Conservation (phyloP, 768 basidiomycete species). For the Termitomyces heimii region DNA sequence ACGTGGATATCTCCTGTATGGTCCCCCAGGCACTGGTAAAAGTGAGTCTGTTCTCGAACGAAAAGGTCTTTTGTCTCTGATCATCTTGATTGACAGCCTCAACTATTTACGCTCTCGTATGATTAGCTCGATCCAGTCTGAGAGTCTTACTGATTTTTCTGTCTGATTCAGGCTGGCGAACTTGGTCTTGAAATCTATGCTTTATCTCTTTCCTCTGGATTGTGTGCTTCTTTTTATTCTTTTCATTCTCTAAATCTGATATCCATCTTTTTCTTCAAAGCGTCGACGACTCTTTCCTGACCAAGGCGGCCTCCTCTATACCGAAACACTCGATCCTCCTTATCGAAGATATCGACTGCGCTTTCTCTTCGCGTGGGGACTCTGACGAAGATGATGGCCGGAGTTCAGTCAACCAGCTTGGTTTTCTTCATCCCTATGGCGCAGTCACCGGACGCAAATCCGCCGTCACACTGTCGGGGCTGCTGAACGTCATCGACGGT, state of each 20-base stretch:
- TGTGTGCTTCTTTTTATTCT: constrained; percentile 24
- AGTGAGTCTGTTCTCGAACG: constrained; percentile 26
- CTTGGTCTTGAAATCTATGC: constrained; percentile 82
- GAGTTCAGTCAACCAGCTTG: neutral
- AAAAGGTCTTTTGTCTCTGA: constrained; percentile 13
- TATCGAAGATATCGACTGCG: constrained; percentile 59
- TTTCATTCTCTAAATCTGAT: neutral
- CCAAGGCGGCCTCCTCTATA: constrained; percentile 36
- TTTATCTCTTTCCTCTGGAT: constrained; percentile 41
- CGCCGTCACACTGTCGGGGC: constrained; percentile 45
- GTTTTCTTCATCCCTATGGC: constrained; percentile 5
- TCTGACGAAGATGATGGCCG: constrained; percentile 19
- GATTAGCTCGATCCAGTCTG: neutral
- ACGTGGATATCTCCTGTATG: constrained; percentile 51
- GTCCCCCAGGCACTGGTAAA: constrained; percentile 60
- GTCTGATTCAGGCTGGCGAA: constrained; percentile 47
- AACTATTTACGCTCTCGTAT: constrained; percentile 48
- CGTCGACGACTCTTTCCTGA: constrained; percentile 44
- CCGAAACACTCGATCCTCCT: constrained; percentile 50
- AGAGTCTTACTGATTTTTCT: neutral
- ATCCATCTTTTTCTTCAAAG: constrained; percentile 18
- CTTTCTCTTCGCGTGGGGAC: constrained; percentile 44
- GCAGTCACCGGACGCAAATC: constrained; percentile 14
- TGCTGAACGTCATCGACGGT: constrained; percentile 56
- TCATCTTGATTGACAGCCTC: constrained; percentile 38